Conservation (phyloP, 805 yeast species). For the Sungouiella blattae region DNA sequence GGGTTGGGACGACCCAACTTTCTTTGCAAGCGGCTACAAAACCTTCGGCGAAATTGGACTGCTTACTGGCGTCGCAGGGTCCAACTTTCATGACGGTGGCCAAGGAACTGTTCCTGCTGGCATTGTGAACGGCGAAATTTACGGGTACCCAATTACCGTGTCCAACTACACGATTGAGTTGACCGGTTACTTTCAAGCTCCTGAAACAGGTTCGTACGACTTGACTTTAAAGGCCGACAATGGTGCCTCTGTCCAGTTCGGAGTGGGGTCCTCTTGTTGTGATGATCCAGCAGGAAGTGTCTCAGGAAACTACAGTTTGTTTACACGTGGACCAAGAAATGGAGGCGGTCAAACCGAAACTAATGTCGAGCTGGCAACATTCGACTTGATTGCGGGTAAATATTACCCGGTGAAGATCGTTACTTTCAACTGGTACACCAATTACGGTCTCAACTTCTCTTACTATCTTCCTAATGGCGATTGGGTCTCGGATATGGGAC, state of each 20-base stretch:
- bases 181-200: constrained; percentile 13
- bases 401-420: constrained; percentile 15
- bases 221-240: constrained; percentile 13
- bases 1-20: constrained; percentile 1
- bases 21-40: background rate
- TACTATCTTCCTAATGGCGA: constrained; percentile 5
- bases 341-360: constrained; percentile 7
- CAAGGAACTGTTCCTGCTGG: background rate
- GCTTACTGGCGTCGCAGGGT: background rate
- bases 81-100: background rate
- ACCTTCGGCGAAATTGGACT: background rate
- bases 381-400: constrained; percentile 7
- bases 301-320: constrained; percentile 7
- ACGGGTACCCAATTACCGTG: constrained; percentile 3
- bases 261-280: constrained; percentile 13
- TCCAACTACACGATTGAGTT: constrained; percentile 6
- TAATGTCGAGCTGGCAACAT: constrained; percentile 7
- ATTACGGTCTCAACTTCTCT: constrained; percentile 8
- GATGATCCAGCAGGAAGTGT: constrained; percentile 13
- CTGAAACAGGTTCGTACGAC: constrained; percentile 9
- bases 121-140: background rate
- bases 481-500: constrained; percentile 6
- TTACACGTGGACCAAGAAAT: constrained; percentile 8
- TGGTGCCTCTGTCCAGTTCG: constrained; percentile 15
- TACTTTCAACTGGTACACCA: constrained; percentile 14